Percentiles rank a stretch among this genome's conserved stretches.
Evolutionary conservation across 495 filamentous ascomycete species (phyloP).

Genomic region (Pyrenopolyporus hunteri): DNA sequence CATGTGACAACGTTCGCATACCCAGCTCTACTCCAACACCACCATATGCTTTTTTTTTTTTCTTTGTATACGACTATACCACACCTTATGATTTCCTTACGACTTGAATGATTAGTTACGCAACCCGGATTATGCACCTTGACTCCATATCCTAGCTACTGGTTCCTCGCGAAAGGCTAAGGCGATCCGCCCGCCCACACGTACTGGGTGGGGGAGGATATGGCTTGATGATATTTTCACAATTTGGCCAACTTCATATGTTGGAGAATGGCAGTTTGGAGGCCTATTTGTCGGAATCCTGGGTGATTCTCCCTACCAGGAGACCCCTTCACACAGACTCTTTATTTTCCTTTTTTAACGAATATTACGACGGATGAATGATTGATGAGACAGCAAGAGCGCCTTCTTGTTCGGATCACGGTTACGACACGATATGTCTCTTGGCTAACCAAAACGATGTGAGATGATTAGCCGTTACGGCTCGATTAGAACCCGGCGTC

Average conservation of each 20-base stretch:
- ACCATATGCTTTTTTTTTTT: constrained; percentile 1
- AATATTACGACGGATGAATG: constrained; percentile 40
- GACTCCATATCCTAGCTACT: constrained; percentile 5
- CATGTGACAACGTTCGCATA: constrained; percentile 3
- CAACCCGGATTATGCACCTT: constrained; percentile 25
- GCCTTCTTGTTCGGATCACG: constrained; percentile 39
- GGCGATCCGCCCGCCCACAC: background rate
- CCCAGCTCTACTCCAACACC: constrained; percentile 4
- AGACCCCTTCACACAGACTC: constrained; percentile 11
- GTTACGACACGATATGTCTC: constrained; percentile 37
- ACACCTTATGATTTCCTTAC: constrained; percentile 40
- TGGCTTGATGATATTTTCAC: constrained; percentile 8
- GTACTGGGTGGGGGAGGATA: constrained; percentile 7
- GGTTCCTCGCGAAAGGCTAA: constrained; percentile 13
- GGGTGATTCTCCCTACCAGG: constrained; percentile 3
- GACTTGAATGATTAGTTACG: constrained; percentile 39
- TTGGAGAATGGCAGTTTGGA: constrained; percentile 22
- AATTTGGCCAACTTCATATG: constrained; percentile 16
- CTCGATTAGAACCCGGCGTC: constrained; percentile 42
- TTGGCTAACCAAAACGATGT: constrained; percentile 25
- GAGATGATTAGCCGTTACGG: constrained; percentile 30
- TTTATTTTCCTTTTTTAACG: constrained; percentile 32
- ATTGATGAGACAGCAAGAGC: constrained; percentile 39
- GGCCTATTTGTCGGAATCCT: constrained; percentile 25
- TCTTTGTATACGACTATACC: constrained; percentile 35